Conservation (phyloP, 176 grass and related monocot genomes). For the Oryza rufipogon region DNA sequence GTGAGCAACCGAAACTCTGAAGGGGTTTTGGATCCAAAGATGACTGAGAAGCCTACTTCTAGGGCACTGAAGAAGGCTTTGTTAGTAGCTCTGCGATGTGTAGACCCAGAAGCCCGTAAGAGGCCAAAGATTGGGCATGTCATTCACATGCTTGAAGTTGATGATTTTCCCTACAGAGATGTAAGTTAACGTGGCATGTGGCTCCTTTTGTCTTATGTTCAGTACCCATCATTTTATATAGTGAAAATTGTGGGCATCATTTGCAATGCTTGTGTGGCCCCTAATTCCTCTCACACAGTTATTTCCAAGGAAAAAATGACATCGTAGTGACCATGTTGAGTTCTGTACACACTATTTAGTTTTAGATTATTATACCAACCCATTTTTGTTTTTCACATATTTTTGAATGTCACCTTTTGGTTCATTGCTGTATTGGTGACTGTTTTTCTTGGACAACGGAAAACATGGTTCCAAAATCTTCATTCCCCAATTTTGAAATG, state of each 20-base stretch:
- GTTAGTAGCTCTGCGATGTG: constrained; percentile 86
- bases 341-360: background rate
- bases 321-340: background rate
- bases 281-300: background rate
- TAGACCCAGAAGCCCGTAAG: constrained; percentile 93
- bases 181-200: constrained; percentile 48
- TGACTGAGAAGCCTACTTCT: constrained; percentile 81
- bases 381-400: background rate
- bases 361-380: background rate
- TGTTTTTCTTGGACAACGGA: background rate
- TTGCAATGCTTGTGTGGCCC: constrained; percentile 1
- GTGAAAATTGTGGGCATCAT: background rate
- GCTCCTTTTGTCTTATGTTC: constrained; percentile 1
- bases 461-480: background rate
- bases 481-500: background rate
- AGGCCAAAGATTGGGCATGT: constrained; percentile 97
- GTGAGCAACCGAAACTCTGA: constrained; percentile 95
- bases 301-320: constrained; percentile 13
- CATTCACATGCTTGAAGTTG: constrained; percentile 99
- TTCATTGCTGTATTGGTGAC: background rate
- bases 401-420: background rate
- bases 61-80: constrained; percentile 88
- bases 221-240: background rate
- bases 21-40: constrained; percentile 96
- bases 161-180: constrained; percentile 98